A percentile compares a stretch with the other conserved stretches of the same genome.
Conservation (phyloP, 2,329 filamentous ascomycete genomes). For the Talaromyces marneffei region DNA sequence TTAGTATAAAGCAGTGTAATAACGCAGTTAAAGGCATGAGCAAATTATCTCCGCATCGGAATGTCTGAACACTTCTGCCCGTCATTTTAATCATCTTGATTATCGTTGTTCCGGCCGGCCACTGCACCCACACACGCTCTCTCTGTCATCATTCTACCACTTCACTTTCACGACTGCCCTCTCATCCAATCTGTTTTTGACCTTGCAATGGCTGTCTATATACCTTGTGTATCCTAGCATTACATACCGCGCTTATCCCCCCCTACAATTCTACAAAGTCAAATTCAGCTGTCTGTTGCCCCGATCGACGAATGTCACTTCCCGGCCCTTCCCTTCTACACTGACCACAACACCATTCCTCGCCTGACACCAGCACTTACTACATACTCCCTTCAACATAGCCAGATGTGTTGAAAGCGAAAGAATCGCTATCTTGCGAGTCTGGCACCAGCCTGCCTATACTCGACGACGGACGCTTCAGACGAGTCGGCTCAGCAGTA, state of each 20-base stretch:
- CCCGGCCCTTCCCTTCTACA: slow-evolving; percentile 4
- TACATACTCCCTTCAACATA: slow-evolving; percentile 15
- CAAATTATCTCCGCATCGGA: slow-evolving; percentile 1
- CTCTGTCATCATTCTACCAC: not conserved
- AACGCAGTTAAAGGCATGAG: not conserved
- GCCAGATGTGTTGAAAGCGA: slow-evolving; percentile 23
- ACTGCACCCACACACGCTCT: slow-evolving; percentile 3
- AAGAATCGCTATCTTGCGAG: not conserved
- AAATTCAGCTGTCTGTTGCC: slow-evolving; percentile 3
- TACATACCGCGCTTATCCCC: not conserved
- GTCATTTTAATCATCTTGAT: slow-evolving; percentile 1
- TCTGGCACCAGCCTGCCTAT: not conserved
- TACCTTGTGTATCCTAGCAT: not conserved
- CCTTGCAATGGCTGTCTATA: slow-evolving; percentile 6
- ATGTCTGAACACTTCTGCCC: not conserved
- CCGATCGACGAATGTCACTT: slow-evolving; percentile 13
- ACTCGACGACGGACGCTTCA: not conserved
- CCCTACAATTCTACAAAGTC: not conserved
- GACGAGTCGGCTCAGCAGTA: not conserved
- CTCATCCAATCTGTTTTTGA: not conserved
- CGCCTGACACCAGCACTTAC: not conserved
- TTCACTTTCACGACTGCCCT: not conserved
- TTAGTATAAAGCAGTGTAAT: not conserved
- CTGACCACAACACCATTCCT: slow-evolving; percentile 1
- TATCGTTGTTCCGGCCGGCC: slow-evolving; percentile 15